Base-by-base conservation (phyloP, 2,329 filamentous ascomycete species). In the Microdochium paspali region DNA sequence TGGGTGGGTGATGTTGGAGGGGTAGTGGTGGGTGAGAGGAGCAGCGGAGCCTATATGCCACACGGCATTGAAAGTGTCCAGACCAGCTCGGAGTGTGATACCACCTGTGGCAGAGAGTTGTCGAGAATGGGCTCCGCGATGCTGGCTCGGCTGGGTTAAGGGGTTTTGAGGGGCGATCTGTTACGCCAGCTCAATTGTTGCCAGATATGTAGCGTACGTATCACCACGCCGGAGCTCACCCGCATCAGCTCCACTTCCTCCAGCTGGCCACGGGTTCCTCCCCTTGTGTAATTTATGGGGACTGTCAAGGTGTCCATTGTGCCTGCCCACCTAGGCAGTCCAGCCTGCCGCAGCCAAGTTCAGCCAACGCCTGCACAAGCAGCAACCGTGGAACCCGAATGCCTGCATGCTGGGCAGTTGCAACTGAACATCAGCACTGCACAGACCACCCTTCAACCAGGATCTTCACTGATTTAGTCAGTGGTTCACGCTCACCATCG, bases 21-120 rank as follows among this genome's bases (percentile, higher is more conserved):
- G 18, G 35, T 21, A 21, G 25, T 45, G 31, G 21, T 40, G 47
- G 44, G 58, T 55, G 66, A 64, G 66, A 66, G 69, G 68, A 67
- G 67, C 68, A 70, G 66, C 31, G 31, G 10, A 9, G 45, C 47
- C 48, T 52, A 51, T 53, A 59, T 54, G 53, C 55, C 56, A 59
- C 51, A 49, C 56, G 54, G 59, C 61, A 63, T 63, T 59, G 61
- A 57, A 56, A 54, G 35, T 56, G 50, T 61, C 60, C 58, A 61
- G 60, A 53, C 61, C 58, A 57, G 60, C 61, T 62, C 58, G 55
- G 54, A 51, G 44, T 31, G 23, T 28, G 24, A 25, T 21, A 15
- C 18, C 12, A 18, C 35, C 35, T 21, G 35, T 40, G 35, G 35
- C 35, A 40, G 35, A 40, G 10, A 10, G 35, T 40, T 40, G 35